Conservation (phyloP, 164 flowering plant genomes). For the Euptelea pleiosperma region DNA sequence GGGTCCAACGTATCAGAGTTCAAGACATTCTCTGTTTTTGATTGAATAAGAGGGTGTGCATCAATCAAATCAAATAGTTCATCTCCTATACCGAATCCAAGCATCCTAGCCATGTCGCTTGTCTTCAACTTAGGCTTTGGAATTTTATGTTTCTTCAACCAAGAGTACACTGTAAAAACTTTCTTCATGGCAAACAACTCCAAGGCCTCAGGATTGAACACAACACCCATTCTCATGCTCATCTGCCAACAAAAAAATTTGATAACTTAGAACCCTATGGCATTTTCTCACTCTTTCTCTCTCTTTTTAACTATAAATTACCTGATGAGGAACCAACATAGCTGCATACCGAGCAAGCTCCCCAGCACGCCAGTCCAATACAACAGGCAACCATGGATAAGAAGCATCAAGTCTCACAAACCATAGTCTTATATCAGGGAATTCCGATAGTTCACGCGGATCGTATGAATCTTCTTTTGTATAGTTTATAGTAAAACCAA, state of each 20-base stretch:
- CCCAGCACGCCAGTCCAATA: slow-evolving; percentile 90
- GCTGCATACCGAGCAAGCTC: slow-evolving; percentile 94
- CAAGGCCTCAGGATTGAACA: slow-evolving; percentile 88
- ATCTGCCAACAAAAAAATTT: slow-evolving; percentile 43
- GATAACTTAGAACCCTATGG: background rate
- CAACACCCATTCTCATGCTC: slow-evolving; percentile 74
- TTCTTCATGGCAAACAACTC: slow-evolving; percentile 80
- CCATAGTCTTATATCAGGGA: slow-evolving; percentile 86
- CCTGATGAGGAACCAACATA: slow-evolving; percentile 96
- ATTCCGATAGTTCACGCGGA: slow-evolving; percentile 75
- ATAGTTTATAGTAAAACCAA: slow-evolving; percentile 78
- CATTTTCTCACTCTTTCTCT: too few species aligned
- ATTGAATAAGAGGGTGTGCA: slow-evolving; percentile 25
- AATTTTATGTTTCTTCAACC: slow-evolving; percentile 64
- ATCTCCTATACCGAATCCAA: slow-evolving; percentile 86
- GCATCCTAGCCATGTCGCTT: slow-evolving; percentile 88
- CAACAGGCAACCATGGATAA: slow-evolving; percentile 89
- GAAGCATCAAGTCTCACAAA: slow-evolving; percentile 78
- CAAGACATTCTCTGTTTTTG: slow-evolving; percentile 2
- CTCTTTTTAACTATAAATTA: slow-evolving; percentile 22
- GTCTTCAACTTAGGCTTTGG: slow-evolving; percentile 72
- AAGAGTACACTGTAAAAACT: slow-evolving; percentile 66
- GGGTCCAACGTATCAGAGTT: too few species aligned
- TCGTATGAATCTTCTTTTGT: slow-evolving; percentile 63
- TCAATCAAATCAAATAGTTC: slow-evolving; percentile 73